Evolutionary conservation across 164 flowering plant species (phyloP).

Genomic region (Magnolia kwangsiensis): DNA sequence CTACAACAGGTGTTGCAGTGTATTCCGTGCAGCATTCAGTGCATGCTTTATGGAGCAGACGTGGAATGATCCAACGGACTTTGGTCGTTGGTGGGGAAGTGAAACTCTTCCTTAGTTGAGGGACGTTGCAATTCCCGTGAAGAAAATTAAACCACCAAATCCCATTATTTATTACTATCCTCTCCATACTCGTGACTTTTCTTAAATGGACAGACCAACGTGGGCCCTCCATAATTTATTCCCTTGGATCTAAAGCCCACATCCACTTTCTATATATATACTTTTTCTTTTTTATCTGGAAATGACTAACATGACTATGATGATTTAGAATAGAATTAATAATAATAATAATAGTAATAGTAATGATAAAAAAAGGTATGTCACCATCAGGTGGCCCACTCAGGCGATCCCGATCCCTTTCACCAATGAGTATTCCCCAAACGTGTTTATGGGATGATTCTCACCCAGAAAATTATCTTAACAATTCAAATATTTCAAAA

Average conservation of each 20-base stretch:
- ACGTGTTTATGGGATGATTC: no score
- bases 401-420: no score
- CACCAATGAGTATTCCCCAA: no score
- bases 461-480: no score
- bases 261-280: neutral
- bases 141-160: neutral
- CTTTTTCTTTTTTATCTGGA: neutral
- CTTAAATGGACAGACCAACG: neutral
- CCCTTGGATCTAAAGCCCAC: neutral
- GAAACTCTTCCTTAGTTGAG: neutral
- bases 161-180: conserved; percentile 6
- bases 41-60: no score
- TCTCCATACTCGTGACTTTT: conserved; percentile 3
- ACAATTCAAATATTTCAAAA: no score
- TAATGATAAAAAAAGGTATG: neutral
- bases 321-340: no score
- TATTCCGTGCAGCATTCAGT: no score
- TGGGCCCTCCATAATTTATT: neutral
- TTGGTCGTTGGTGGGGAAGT: neutral
- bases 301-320: neutral
- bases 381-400: neutral
- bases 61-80: no score
- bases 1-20: no score
- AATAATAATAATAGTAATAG: no score
- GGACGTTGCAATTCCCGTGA: conserved; percentile 6